Percentiles rank a stretch among this genome's conserved stretches.
Evolutionary conservation across 2,329 filamentous ascomycete species (phyloP).

Genomic region (Pezicula carpinea): DNA sequence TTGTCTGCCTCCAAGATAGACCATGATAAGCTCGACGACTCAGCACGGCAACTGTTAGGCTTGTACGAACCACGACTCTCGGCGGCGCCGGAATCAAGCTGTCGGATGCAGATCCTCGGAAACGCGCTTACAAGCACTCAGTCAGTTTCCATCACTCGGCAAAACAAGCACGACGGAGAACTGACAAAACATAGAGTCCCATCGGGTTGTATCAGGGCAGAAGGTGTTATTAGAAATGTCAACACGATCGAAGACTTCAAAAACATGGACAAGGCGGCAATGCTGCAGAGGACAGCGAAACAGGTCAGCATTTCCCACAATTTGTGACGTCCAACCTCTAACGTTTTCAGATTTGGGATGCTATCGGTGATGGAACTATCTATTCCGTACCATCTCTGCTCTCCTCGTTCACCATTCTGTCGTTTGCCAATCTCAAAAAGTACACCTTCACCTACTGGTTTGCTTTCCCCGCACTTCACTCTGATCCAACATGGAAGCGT

Average conservation of each 20-base stretch:
- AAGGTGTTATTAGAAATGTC: conserved; percentile 92
- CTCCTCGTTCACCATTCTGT: conserved; percentile 82
- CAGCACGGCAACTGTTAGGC: conserved; percentile 78
- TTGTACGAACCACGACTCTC: conserved; percentile 78
- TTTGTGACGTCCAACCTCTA: conserved; percentile 16
- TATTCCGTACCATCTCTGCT: conserved; percentile 92
- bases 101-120: conserved; percentile 85
- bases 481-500: conserved; percentile 76
- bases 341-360: conserved; percentile 80
- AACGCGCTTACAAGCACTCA: conserved; percentile 79
- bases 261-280: conserved; percentile 71
- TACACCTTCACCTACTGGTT: conserved; percentile 99
- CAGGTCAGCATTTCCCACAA: conserved; percentile 51
- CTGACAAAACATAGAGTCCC: conserved; percentile 49
- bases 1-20: conserved; percentile 94
- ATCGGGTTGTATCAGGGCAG: conserved; percentile 71
- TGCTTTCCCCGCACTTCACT: conserved; percentile 89
- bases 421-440: conserved; percentile 93
- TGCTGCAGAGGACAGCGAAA: conserved; percentile 73
- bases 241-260: conserved; percentile 95
- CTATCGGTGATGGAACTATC: conserved; percentile 92
- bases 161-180: conserved; percentile 14
- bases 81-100: conserved; percentile 69
- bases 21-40: conserved; percentile 94
- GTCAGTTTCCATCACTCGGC: conserved; percentile 46